Evolutionary conservation across 805 yeast species (phyloP), one percentile per base, ranked within the genome.

Genomic region (Zygotorulaspora chibaensis): DNA sequence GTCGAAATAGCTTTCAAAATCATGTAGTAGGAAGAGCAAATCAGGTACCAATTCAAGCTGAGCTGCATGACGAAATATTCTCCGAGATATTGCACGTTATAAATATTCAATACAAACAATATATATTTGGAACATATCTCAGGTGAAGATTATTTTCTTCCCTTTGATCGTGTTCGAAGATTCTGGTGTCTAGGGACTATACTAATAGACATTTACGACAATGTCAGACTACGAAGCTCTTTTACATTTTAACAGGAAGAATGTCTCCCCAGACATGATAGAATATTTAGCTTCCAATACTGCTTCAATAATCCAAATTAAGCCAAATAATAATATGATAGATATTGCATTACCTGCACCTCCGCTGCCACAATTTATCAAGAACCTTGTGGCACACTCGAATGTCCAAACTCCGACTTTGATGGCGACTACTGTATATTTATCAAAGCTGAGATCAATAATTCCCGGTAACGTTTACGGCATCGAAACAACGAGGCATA

Each of bases 321-420:
- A 40, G n/a, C 50, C 50, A 30, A 42, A 52, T 8, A 61, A 59
- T 12, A 44, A 42, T 12, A 43, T 50, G 36, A 46, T 42, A 8
- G 51, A 47, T 12, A 40, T 42, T 20, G 46, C 56, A 12, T 40
- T 58, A 15, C 51, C 52, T 23, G 58, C 67, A 12, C 79, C 80
- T 3, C 62, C 82, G 0, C 70, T 87, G 38, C 68, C 69, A 36
- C 67, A 68, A 18, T 91, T 93, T 70, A 90, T 93, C 54, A 75
- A 80, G 49, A 77, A 75, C 23, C 70, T 91, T 51, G 82, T 91
- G 56, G 73, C 73, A 44, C 81, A 85, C 58, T 87, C 97, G 6
- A 89, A 90, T 63, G 98, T 91, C 35, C 96, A 89, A 67, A 86
- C 96, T 3, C 88, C 97, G 29, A 91, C 98, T 0, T 74, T 91